Evolutionary conservation across 2,329 filamentous ascomycete genomes (phyloP).

Genomic region (Lizonia empirigonia): DNA sequence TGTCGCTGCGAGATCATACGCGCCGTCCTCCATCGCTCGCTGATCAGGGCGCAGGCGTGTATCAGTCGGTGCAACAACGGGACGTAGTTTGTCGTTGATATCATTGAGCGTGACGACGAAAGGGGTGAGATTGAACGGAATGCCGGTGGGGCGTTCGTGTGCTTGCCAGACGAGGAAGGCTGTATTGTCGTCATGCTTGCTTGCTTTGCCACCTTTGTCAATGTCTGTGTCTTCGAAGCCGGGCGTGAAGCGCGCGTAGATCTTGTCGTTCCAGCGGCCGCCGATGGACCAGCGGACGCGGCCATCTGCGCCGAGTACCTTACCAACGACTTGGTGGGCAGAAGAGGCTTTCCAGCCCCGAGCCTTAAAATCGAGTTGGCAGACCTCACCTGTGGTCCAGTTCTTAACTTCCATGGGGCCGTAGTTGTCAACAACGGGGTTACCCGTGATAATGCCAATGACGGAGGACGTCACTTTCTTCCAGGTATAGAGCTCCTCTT

Average conservation of each 20-base stretch:
- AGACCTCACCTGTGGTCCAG: constrained; percentile 92
- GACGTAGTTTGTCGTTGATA: constrained; percentile 77
- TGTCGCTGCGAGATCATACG: constrained; percentile 88
- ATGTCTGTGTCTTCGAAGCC: constrained; percentile 79
- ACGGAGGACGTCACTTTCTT: constrained; percentile 98
- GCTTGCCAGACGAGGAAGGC: constrained; percentile 95
- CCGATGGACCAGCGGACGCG: constrained; percentile 86
- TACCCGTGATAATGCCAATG: constrained; percentile 97
- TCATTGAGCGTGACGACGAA: constrained; percentile 96
- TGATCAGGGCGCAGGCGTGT: constrained; percentile 93
- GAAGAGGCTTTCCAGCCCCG: constrained; percentile 95
- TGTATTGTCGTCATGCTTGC: constrained; percentile 67
- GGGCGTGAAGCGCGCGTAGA: constrained; percentile 91
- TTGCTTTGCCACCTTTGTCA: constrained; percentile 47
- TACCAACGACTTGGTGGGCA: constrained; percentile 86
- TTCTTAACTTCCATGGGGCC: constrained; percentile 97
- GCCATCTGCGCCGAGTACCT: constrained; percentile 79
- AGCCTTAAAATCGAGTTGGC: constrained; percentile 87
- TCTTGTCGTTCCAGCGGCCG: constrained; percentile 95
- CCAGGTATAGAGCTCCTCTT: constrained; percentile 94
- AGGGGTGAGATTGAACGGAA: constrained; percentile 96
- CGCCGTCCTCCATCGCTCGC: constrained; percentile 97
- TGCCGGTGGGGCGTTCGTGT: constrained; percentile 76
- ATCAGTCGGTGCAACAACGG: constrained; percentile 87
- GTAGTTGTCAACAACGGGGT: constrained; percentile 96